Base-by-base conservation (phyloP, 805 yeast genomes). In the Alloascoidea africana region DNA sequence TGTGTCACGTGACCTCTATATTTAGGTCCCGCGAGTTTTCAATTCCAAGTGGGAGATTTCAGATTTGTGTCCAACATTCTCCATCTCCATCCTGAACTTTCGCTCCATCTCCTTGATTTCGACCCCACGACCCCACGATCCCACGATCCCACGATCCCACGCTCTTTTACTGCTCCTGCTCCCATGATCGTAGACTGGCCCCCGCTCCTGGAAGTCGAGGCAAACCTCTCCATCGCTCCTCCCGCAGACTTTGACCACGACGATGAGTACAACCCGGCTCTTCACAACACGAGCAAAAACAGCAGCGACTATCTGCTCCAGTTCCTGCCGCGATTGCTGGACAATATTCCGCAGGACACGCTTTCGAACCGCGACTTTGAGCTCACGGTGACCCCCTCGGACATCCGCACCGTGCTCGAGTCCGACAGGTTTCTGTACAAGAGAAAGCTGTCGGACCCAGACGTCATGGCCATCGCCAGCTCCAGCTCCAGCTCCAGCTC, bases 171-270 rank as follows among this genome's bases (percentile, higher is more conserved):
- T n/a, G n/a, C n/a, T n/a, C n/a, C n/a, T n/a, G n/a, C n/a, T n/a
- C n/a, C n/a, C n/a, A 23, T 23, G 30, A 23, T 23, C n/a, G 30
- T 23, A 8, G 30, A 23, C 30, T 23, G 30, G 30, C 8, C 8
- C 13, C 30, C 30, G 13, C 30, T 23, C n/a, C 30, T 23, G 8
- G 13, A 23, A n/a, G 30, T 23, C 13, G 30, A 23, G 30, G 30
- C 30, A n/a, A n/a, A n/a, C n/a, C n/a, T 23, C 13, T 8, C 30
- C n/a, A n/a, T 23, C n/a, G 30, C 30, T 8, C 30, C 30, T 23
- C 30, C 30, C n/a, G 30, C 30, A 23, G 30, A 23, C 30, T 23
- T 23, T 23, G 30, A 23, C n/a, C n/a, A 8, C n/a, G n/a, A n/a
- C n/a, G 30, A 23, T 23, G 30, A 23, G 13, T 23, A 23, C 30